Evolutionary conservation across 208 protist genomes (phyloP).

Genomic region (Endotrypanum monterogeii): DNA sequence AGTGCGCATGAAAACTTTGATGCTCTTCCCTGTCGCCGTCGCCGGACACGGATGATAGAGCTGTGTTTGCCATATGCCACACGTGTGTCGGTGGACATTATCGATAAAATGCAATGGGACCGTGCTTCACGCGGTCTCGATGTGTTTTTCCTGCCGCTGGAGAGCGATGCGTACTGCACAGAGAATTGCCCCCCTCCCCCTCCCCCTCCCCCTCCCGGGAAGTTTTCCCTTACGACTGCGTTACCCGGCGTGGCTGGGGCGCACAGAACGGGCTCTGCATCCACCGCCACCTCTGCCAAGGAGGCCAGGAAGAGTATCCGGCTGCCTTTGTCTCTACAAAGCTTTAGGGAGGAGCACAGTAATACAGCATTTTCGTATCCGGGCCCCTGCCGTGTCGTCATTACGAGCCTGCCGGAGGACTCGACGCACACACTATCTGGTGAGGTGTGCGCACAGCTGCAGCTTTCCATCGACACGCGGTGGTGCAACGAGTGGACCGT

Average conservation of each 20-base stretch:
- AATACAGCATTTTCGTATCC: slow-evolving; percentile 13
- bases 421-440: slow-evolving; percentile 23
- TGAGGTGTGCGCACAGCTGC: slow-evolving; percentile 42
- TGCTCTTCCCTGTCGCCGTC: slow-evolving; percentile 24
- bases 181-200: not conserved
- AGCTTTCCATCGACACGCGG: slow-evolving; percentile 35
- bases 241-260: not conserved
- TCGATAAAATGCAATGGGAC: slow-evolving; percentile 12
- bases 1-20: slow-evolving; percentile 17
- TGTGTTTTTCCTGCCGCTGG: slow-evolving; percentile 28
- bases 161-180: slow-evolving; percentile 17
- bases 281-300: not conserved
- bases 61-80: slow-evolving; percentile 20
- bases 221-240: not conserved
- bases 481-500: slow-evolving; percentile 29
- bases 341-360: slow-evolving; percentile 3
- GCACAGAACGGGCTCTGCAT: not conserved
- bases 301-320: not conserved
- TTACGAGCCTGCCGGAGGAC: slow-evolving; percentile 20
- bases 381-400: slow-evolving; percentile 28
- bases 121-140: slow-evolving; percentile 9
- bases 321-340: slow-evolving; percentile 20
- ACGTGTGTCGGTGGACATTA: slow-evolving; percentile 25
- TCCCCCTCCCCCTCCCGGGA: not conserved
- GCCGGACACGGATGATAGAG: slow-evolving; percentile 27